These are phyloP conservation scores for Parsonsia alboflavescens DNA, from an alignment of 257 asterid genomes.

Conservation along the genomic window DNA sequence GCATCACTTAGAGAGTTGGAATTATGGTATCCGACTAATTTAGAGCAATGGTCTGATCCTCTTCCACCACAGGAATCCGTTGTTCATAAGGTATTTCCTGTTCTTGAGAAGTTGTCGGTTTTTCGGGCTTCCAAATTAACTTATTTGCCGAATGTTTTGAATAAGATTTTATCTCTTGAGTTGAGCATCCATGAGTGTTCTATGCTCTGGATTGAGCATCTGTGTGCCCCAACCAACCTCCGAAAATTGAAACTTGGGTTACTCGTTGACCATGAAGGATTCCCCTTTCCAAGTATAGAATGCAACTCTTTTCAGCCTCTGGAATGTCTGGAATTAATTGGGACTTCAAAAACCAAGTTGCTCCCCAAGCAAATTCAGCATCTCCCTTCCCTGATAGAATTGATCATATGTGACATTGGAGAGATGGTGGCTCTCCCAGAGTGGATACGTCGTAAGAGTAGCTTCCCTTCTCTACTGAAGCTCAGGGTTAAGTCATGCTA, in stretches of 20 bases:
- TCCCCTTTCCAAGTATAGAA: neutral
- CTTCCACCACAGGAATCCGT: too few species aligned
- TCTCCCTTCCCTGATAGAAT: constrained; percentile 1
- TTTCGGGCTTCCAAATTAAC: neutral
- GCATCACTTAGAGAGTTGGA: neutral
- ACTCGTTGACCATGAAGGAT: neutral
- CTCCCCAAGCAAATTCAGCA: constrained; percentile 7
- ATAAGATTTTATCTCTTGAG: neutral
- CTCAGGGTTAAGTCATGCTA: neutral
- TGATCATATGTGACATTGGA: accelerated
- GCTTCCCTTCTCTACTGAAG: neutral
- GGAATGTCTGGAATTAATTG: neutral
- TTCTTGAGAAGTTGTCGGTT: too few species aligned
- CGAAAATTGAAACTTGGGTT: too few species aligned
- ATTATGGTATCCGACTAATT: too few species aligned
- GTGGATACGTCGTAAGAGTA: constrained; percentile 15
- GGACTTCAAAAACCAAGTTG: constrained; percentile 13
- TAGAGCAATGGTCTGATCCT: too few species aligned
- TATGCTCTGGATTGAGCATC: too few species aligned
- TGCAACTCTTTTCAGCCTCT: neutral
- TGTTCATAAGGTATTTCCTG: too few species aligned
- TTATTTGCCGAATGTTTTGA: neutral
- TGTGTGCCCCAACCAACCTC: too few species aligned
- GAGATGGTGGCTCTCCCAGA: constrained; percentile 24
- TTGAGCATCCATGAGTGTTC: too few species aligned